Conservation (phyloP, 345 rosid species). For the Salix udensis region DNA sequence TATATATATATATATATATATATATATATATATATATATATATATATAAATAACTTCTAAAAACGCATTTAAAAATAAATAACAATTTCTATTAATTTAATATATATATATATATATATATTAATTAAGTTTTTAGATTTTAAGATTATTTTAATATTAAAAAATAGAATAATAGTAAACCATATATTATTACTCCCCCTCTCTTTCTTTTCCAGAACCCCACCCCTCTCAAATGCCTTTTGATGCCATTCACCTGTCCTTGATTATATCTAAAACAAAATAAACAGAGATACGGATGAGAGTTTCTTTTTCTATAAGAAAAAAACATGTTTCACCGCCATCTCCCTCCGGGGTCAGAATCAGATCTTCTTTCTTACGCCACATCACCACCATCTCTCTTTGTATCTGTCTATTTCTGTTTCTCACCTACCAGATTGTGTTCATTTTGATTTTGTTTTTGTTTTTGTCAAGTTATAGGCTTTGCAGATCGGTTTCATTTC, state of each 20-base stretch:
- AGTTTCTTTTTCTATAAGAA: background rate
- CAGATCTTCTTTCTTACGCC: constrained; percentile 8
- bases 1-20: too few species aligned
- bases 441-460: background rate
- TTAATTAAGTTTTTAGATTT: too few species aligned
- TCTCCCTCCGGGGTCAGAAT: constrained; percentile 5
- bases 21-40: too few species aligned
- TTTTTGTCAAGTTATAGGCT: background rate
- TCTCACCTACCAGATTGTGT: background rate
- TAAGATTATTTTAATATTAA: too few species aligned
- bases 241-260: constrained; percentile 16
- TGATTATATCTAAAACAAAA: background rate
- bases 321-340: background rate
- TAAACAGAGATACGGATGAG: too few species aligned
- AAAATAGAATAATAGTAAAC: too few species aligned
- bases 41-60: too few species aligned
- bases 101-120: too few species aligned
- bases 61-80: too few species aligned
- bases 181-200: too few species aligned
- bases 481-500: constrained; percentile 29
- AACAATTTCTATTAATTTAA: too few species aligned
- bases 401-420: background rate
- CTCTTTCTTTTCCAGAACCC: too few species aligned
- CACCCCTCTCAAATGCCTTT: background rate
- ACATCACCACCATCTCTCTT: background rate